Evolutionary conservation across 1,284 basidiomycete species (phyloP), one percentile per base, ranked within the genome.

Genomic region (Xerocomus cyaneibrunnescens): DNA sequence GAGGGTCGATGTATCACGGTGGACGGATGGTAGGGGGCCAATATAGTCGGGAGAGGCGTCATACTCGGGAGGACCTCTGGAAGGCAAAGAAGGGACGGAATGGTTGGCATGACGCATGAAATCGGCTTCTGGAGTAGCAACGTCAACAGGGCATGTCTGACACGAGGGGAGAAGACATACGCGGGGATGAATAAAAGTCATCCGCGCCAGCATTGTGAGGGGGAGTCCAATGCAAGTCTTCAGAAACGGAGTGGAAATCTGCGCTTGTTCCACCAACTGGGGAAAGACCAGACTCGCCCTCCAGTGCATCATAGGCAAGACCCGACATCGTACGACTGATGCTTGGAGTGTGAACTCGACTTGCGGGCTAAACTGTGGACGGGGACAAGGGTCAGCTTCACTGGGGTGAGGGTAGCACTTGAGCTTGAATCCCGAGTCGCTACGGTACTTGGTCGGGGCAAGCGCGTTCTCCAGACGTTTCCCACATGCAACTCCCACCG

Each of bases 241-340:
- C 46, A 28, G 1, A 45, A 31, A 16, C 31, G 36, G 41, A 21
- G 22, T 52, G 22, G 22, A 36, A 47, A 37, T 48, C 54, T 39
- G 45, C 19, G 32, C 37, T 46, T 16, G 48, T 45, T 51, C 34
- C 40, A 34, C 48, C 45, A 17, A 45, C 37, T 14, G 44, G 52
- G 12, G 42, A 54, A 28, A 49, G 52, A 13, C 51, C 50, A 3
- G 38, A 39, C 30, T 45, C 51, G 28, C 41, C 41, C 39, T 65
- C 68, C 22, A 57, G 57, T n/a, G 34, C 32, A 52, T 67, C 57
- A 43, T 70, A 70, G 22, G 69, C 67, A 30, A 70, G 61, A 39
- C 52, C 51, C n/a, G 66, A 70, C 69, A 67, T 71, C 53, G 41
- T 34, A 30, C 23, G n/a, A 46, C 17, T 19, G 41, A 38, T n/a